These are phyloP conservation scores for Diaporthe destruens DNA, from an alignment of 2,329 filamentous ascomycete genomes.

Conservation along the genomic window DNA sequence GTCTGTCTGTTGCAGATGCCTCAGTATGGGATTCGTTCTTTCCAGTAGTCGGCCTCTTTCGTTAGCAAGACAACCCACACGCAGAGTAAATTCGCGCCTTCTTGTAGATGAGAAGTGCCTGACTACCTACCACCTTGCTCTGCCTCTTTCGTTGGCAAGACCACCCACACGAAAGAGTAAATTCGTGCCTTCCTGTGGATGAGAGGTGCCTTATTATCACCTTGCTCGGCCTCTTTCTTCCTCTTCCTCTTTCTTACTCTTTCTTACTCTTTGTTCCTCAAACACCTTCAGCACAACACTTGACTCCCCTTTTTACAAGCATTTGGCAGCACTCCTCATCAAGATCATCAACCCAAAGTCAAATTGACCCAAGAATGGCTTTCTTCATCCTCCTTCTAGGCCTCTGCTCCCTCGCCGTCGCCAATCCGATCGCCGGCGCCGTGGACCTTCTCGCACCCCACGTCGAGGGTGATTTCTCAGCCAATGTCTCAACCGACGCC, in stretches of 20 bases:
- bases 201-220: background rate
- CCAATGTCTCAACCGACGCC: conserved; percentile 36
- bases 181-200: background rate
- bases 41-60: background rate
- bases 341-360: background rate
- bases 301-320: too few species aligned
- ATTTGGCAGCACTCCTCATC: too few species aligned
- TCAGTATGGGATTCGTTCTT: background rate
- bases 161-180: background rate
- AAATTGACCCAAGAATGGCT: background rate
- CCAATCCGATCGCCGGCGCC: conserved; percentile 42
- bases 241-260: too few species aligned
- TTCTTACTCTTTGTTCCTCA: background rate
- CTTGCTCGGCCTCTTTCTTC: background rate
- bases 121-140: background rate
- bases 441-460: conserved; percentile 44
- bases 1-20: too few species aligned
- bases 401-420: conserved; percentile 9
- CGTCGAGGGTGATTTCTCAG: conserved; percentile 21
- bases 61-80: background rate
- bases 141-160: too few species aligned
- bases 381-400: conserved; percentile 40
- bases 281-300: too few species aligned
- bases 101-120: background rate
- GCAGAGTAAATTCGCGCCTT: background rate